Evolutionary conservation across 345 rosid genomes (phyloP).

Genomic region (Citrus australasica): DNA sequence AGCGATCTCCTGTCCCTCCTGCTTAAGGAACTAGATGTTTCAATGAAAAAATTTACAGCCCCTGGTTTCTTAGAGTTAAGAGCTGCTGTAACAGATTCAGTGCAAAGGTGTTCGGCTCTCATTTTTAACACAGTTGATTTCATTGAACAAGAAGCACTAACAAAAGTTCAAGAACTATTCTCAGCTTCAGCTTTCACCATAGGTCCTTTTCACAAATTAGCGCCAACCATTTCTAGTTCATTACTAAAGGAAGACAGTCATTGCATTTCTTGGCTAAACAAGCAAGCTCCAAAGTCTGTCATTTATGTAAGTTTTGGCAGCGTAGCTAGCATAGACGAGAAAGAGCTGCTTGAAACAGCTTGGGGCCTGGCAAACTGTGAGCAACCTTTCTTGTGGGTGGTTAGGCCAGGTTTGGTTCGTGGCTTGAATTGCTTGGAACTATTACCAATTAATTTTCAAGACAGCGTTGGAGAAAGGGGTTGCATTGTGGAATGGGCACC

Average conservation of each 20-base stretch:
- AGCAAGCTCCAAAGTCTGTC: constrained; percentile 18
- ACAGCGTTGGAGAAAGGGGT: constrained; percentile 17
- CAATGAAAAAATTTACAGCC: neutral
- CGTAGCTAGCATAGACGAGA: constrained; percentile 21
- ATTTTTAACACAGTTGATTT: constrained; percentile 22
- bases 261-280: constrained; percentile 30
- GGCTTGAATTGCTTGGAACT: constrained; percentile 9
- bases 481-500: constrained; percentile 34
- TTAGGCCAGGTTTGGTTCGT: constrained; percentile 16
- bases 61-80: neutral
- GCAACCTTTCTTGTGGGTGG: constrained; percentile 32
- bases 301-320: constrained; percentile 32
- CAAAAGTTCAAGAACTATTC: constrained; percentile 1
- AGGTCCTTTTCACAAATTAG: constrained; percentile 26
- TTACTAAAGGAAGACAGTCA: constrained; percentile 14
- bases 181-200: constrained; percentile 10
- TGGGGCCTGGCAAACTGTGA: constrained; percentile 26
- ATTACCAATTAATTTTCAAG: constrained; percentile 13
- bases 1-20: constrained; percentile 10
- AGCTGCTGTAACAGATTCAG: neutral
- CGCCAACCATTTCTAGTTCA: constrained; percentile 3
- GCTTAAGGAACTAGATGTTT: constrained; percentile 14
- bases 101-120: constrained; percentile 17
- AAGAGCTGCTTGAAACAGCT: constrained; percentile 20
- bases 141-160: constrained; percentile 17